Evolutionary conservation across 257 asterid genomes (phyloP).

Genomic region (Solanum bukasovii): DNA sequence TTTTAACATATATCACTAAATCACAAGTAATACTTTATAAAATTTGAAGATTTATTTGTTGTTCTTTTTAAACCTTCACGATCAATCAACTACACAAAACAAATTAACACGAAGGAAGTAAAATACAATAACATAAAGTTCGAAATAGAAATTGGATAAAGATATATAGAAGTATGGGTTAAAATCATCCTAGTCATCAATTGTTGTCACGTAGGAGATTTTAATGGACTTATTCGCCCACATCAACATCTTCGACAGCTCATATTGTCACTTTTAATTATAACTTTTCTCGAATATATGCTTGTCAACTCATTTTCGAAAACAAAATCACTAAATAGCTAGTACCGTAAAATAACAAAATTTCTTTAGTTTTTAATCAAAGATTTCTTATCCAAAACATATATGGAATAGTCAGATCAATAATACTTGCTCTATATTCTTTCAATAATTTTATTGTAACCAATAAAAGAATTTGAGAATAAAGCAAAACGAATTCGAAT

Average conservation of each 20-base stretch:
- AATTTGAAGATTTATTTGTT: not conserved
- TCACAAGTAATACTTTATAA: not conserved
- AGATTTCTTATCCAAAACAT: not conserved
- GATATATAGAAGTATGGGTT: not conserved
- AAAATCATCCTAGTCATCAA: not conserved
- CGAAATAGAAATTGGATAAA: not conserved
- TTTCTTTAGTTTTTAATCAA: not conserved
- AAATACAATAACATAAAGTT: not conserved
- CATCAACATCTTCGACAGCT: not conserved
- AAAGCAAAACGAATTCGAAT: not conserved
- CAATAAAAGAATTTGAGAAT: not conserved
- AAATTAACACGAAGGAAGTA: not conserved
- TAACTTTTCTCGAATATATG: not conserved
- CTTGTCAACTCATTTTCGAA: not conserved
- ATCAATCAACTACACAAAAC: not conserved
- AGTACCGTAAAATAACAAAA: not conserved
- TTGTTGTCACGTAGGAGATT: not conserved
- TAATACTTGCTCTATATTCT: not conserved
- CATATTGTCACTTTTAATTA: not conserved
- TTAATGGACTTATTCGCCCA: not conserved
- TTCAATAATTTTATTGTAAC: not conserved
- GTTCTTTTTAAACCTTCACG: not conserved
- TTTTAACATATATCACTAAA: not conserved
- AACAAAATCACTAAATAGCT: not conserved
- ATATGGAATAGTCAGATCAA: not conserved